These are phyloP conservation scores for Botryotinia globosa DNA, from an alignment of 2,329 filamentous ascomycete genomes.

Conservation along the genomic window DNA sequence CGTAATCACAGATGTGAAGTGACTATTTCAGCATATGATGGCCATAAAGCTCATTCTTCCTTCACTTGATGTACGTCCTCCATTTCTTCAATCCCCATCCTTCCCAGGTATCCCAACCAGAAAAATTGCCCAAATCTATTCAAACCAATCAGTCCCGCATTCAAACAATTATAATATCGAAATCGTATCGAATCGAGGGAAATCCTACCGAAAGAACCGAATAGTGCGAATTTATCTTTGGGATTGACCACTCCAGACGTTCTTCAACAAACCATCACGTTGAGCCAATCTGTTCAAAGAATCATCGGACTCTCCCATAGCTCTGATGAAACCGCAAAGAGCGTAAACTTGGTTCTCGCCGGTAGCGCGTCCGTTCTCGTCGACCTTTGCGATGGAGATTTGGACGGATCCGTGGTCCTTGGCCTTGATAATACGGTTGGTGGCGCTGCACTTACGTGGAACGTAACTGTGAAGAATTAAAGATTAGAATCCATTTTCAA, in stretches of 20 bases:
- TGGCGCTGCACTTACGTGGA: slow-evolving; percentile 97
- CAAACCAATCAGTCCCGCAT: slow-evolving; percentile 8
- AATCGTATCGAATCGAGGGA: not conserved
- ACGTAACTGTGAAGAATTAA: slow-evolving; percentile 66
- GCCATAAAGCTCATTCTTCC: slow-evolving; percentile 30
- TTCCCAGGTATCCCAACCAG: slow-evolving; percentile 18
- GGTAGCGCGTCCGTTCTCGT: slow-evolving; percentile 92
- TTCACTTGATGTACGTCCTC: slow-evolving; percentile 26
- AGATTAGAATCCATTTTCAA: slow-evolving; percentile 17
- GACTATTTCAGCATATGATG: slow-evolving; percentile 38
- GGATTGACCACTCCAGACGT: slow-evolving; percentile 73
- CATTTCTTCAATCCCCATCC: not conserved
- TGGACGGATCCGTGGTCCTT: slow-evolving; percentile 99
- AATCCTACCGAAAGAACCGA: slow-evolving; percentile 35
- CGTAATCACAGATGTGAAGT: slow-evolving; percentile 33
- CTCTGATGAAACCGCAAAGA: slow-evolving; percentile 94
- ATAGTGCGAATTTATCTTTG: slow-evolving; percentile 38
- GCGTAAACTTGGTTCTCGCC: slow-evolving; percentile 98
- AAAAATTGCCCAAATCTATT: slow-evolving; percentile 21
- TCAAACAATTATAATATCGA: not conserved
- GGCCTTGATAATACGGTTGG: slow-evolving; percentile 99
- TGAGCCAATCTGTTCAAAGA: slow-evolving; percentile 92
- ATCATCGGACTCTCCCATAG: slow-evolving; percentile 98
- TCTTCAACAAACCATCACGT: slow-evolving; percentile 95
- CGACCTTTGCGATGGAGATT: slow-evolving; percentile 95